A percentile compares a stretch with the other conserved stretches of the same genome.
Evolutionary conservation across 2,329 filamentous ascomycete species (phyloP).

Genomic region (Podosphaera aphanis): DNA sequence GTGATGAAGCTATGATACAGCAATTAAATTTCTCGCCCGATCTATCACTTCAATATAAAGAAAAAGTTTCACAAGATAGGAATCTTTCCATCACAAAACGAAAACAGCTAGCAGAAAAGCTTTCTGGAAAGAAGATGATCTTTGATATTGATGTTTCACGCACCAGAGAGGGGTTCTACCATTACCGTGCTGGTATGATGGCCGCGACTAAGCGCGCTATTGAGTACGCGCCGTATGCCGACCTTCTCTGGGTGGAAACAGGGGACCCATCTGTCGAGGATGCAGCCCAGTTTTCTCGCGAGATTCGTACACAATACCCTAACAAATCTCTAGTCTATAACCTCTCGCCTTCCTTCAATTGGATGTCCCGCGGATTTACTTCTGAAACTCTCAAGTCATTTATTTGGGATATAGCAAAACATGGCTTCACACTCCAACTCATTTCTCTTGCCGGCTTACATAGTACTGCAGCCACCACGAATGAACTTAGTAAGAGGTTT

Average conservation of each 20-base stretch:
- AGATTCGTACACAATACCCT: constrained; percentile 47
- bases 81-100: constrained; percentile 61
- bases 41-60: constrained; percentile 44
- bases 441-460: constrained; percentile 44
- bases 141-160: constrained; percentile 86
- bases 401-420: constrained; percentile 84
- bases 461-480: constrained; percentile 37
- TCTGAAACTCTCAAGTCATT: constrained; percentile 67
- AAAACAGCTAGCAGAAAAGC: constrained; percentile 43
- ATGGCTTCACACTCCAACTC: constrained; percentile 54
- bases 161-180: constrained; percentile 83
- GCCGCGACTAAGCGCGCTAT: constrained; percentile 85
- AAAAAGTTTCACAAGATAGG: constrained; percentile 35
- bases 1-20: constrained; percentile 68
- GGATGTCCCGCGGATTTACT: constrained; percentile 85
- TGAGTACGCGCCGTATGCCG: constrained; percentile 75
- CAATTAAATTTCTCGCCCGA: constrained; percentile 44
- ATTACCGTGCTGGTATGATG: constrained; percentile 61
- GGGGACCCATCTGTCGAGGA: constrained; percentile 67
- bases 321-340: constrained; percentile 92
- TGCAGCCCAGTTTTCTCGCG: constrained; percentile 47
- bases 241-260: constrained; percentile 93
- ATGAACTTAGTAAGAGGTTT: constrained; percentile 60
- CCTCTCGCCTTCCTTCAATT: constrained; percentile 90
- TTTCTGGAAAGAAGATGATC: constrained; percentile 43